A percentile compares a stretch with the other conserved stretches of the same genome.
Conservation (phyloP, 495 filamentous ascomycete genomes). For the Chlorociboria aeruginascens region DNA sequence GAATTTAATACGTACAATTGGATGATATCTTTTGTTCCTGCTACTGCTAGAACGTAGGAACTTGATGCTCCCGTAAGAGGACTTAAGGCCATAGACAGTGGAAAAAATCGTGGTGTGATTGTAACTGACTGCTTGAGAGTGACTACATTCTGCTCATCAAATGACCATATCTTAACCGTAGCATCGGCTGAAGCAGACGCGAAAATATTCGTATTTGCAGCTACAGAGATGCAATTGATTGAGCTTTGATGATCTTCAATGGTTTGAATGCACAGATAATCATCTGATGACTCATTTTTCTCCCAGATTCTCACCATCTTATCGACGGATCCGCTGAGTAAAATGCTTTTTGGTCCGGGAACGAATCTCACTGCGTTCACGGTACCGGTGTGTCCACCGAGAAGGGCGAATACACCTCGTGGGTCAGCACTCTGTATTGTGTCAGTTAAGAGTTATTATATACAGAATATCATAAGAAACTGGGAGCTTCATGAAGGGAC, state of each 20-base stretch:
- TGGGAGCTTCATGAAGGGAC: background rate
- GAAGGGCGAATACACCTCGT: conserved; percentile 50
- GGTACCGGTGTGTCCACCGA: conserved; percentile 70
- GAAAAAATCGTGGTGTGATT: conserved; percentile 67
- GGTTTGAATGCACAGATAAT: conserved; percentile 32
- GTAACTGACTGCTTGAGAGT: conserved; percentile 59
- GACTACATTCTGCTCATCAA: conserved; percentile 21
- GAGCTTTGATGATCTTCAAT: conserved; percentile 54
- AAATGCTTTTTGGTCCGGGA: conserved; percentile 31
- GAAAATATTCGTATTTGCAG: conserved; percentile 43
- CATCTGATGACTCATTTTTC: conserved; percentile 16
- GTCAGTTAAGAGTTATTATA: background rate
- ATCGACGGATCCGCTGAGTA: conserved; percentile 77
- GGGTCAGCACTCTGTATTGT: conserved; percentile 3
- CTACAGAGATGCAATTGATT: conserved; percentile 64
- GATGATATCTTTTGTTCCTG: conserved; percentile 66
- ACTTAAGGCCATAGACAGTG: conserved; percentile 59
- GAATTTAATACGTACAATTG: conserved; percentile 58
- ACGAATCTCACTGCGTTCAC: conserved; percentile 82
- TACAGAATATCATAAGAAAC: conserved; percentile 13
- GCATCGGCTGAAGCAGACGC: conserved; percentile 68
- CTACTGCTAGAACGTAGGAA: conserved; percentile 61
- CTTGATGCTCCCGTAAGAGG: conserved; percentile 34
- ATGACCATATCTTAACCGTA: conserved; percentile 62
- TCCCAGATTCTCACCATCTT: conserved; percentile 67